These are phyloP conservation scores for Trichoderma asperelloides DNA, from an alignment of 495 filamentous ascomycete species.

Conservation along the genomic window DNA sequence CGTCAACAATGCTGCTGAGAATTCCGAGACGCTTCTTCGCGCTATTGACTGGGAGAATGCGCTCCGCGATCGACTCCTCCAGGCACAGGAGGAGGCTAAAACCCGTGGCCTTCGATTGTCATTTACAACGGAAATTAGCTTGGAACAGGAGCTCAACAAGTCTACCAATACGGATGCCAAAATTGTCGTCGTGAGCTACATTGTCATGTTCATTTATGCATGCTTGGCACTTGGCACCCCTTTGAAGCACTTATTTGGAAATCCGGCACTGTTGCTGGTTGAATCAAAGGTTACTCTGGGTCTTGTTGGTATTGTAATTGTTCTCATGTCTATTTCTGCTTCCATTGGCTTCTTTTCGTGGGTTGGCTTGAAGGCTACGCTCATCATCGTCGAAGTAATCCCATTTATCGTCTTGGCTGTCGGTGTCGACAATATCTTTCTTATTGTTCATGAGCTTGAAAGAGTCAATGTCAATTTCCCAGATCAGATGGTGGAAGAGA, in stretches of 20 bases:
- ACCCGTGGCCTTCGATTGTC: conserved; percentile 74
- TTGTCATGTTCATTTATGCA: conserved; percentile 97
- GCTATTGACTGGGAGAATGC: conserved; percentile 86
- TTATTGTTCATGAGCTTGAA: conserved; percentile 98
- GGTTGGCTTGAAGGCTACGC: conserved; percentile 78
- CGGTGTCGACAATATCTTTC: conserved; percentile 96
- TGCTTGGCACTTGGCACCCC: conserved; percentile 84
- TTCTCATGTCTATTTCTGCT: conserved; percentile 92
- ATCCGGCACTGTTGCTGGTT: conserved; percentile 75
- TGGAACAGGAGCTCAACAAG: conserved; percentile 92
- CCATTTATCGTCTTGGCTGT: conserved; percentile 94
- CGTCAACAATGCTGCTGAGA: conserved; percentile 77
- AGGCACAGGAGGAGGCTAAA: conserved; percentile 69
- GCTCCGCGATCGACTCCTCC: conserved; percentile 59
- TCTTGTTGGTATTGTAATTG: conserved; percentile 84
- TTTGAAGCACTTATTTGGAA: conserved; percentile 61
- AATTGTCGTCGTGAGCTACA: conserved; percentile 93
- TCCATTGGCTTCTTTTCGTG: conserved; percentile 91
- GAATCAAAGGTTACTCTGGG: conserved; percentile 94
- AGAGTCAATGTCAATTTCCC: conserved; percentile 83
- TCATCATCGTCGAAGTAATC: conserved; percentile 98
- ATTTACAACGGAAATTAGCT: conserved; percentile 86
- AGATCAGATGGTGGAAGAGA: conserved; percentile 73
- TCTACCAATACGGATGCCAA: conserved; percentile 96
- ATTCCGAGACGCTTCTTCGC: conserved; percentile 52